Percentiles rank a stretch among this genome's conserved stretches.
Conservation (phyloP, 495 filamentous ascomycete genomes). For the Neurospora sp. region DNA sequence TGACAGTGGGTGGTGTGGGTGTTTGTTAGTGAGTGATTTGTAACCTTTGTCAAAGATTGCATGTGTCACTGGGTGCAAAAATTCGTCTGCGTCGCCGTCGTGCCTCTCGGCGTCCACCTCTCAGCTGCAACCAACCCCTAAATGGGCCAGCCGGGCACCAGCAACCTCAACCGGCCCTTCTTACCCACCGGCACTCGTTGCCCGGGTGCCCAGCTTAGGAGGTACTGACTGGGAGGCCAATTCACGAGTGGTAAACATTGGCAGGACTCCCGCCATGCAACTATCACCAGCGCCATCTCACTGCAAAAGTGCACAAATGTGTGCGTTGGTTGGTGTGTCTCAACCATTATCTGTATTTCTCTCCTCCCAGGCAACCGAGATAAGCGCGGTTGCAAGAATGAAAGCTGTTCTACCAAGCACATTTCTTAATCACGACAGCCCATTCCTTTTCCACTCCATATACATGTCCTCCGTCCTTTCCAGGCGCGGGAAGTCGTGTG, state of each 20-base stretch:
- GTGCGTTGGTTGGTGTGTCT: neutral
- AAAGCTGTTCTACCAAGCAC: neutral
- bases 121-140: neutral
- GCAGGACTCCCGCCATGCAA: neutral
- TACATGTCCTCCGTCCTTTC: neutral
- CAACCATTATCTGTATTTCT: neutral
- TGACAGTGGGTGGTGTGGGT: neutral
- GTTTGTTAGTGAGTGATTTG: neutral
- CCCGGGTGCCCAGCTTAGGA: neutral
- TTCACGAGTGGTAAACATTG: neutral
- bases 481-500: neutral
- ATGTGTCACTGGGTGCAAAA: neutral
- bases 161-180: neutral
- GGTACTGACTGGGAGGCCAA: neutral
- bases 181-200: neutral
- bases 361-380: neutral
- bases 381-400: neutral
- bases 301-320: neutral
- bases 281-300: neutral
- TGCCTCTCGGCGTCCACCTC: neutral
- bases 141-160: neutral
- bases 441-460: neutral
- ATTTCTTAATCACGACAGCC: neutral
- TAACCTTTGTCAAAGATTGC: neutral
- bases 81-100: neutral